Conservation (phyloP, 2,329 filamentous ascomycete genomes). For the Pseudogymnoascus sp. region DNA sequence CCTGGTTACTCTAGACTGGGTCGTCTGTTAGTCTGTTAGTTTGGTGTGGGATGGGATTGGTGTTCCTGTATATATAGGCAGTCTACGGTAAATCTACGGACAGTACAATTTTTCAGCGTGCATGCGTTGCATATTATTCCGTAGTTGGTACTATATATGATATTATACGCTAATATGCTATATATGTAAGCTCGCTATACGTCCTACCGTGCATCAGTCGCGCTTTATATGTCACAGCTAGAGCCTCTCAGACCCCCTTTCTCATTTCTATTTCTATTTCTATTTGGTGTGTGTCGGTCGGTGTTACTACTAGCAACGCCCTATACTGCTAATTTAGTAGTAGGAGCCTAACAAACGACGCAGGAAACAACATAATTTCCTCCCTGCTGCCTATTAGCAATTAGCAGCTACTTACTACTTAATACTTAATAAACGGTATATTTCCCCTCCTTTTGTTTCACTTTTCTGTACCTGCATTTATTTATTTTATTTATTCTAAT, state of each 20-base stretch:
- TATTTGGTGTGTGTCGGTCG: not conserved
- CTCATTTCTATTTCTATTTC: not conserved
- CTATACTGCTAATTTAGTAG: too few relatives aligned
- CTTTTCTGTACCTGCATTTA: not conserved
- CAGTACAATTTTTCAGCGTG: not conserved
- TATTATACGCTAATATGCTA: not conserved
- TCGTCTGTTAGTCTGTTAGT: not conserved
- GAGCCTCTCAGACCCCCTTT: not conserved
- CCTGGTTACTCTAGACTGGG: not conserved
- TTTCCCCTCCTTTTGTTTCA: not conserved
- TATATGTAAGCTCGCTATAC: not conserved
- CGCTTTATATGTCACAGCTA: not conserved
- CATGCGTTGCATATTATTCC: not conserved
- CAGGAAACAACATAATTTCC: not conserved
- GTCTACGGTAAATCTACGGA: not conserved
- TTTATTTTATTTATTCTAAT: not conserved
- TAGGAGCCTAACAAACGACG: not conserved
- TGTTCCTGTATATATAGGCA: not conserved
- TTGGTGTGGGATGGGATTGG: not conserved
- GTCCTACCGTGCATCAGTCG: not conserved
- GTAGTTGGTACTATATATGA: not conserved
- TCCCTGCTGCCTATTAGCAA: not conserved
- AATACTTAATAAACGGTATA: not conserved
- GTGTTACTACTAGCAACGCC: not conserved
- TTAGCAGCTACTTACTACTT: too few relatives aligned